Percentiles rank a stretch among this genome's conserved stretches.
Conservation (phyloP, 805 yeast species). For the Candida incommunis region DNA sequence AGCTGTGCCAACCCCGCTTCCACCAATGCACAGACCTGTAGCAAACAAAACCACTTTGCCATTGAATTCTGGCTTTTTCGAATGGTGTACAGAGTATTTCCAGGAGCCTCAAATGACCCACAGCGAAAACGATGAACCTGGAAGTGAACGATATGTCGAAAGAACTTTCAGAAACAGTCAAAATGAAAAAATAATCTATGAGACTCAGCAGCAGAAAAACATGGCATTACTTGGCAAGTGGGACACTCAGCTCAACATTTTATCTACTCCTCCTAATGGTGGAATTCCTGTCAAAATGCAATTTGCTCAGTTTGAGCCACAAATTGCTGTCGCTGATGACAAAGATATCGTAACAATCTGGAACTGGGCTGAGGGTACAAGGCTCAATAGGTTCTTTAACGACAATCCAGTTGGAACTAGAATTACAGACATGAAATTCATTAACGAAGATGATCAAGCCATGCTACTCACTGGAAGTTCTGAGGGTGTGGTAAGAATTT, state of each 20-base stretch:
- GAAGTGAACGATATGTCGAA: conserved; percentile 70
- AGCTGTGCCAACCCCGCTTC: neutral
- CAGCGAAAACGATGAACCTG: conserved; percentile 79
- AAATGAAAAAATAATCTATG: conserved; percentile 73
- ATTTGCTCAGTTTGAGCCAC: conserved; percentile 85
- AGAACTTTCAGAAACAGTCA: conserved; percentile 82
- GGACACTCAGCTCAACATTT: conserved; percentile 59
- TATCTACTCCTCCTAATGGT: conserved; percentile 25
- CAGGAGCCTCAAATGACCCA: conserved; percentile 91
- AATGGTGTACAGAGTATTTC: conserved; percentile 63
- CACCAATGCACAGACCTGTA: neutral
- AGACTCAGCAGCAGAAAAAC: conserved; percentile 82
- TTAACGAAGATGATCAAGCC: conserved; percentile 89
- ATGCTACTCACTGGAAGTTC: conserved; percentile 76
- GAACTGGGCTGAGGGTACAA: conserved; percentile 64
- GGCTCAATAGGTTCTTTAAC: conserved; percentile 58
- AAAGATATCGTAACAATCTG: conserved; percentile 72
- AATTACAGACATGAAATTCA: conserved; percentile 69
- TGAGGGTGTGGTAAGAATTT: conserved; percentile 87
- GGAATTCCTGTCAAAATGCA: conserved; percentile 58
- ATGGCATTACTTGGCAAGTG: conserved; percentile 76
- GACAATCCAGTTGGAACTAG: conserved; percentile 80
- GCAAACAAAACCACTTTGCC: conserved; percentile 16
- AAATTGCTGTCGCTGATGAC: conserved; percentile 67
- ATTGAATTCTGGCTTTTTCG: conserved; percentile 23